Conservation (phyloP, 768 basidiomycete species). For the Rhizopogon sp. region DNA sequence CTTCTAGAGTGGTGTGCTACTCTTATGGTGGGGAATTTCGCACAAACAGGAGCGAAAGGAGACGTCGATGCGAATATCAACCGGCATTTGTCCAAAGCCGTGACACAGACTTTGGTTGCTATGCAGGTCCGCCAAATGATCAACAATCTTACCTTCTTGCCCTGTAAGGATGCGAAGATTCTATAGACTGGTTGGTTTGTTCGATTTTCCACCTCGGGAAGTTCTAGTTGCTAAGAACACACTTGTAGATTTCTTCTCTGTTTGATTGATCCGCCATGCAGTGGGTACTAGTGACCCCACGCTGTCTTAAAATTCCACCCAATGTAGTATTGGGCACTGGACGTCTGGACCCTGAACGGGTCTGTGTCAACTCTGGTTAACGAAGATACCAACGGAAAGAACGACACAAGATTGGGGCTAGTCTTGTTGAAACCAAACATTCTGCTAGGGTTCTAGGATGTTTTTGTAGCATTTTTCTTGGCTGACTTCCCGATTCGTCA, state of each 20-base stretch:
- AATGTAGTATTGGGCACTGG: constrained; percentile 46
- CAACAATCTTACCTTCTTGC: constrained; percentile 16
- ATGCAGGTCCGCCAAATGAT: constrained; percentile 48
- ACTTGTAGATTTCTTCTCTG: constrained; percentile 56
- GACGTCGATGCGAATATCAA: constrained; percentile 47
- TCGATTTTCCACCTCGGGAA: not conserved
- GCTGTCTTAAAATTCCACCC: constrained; percentile 50
- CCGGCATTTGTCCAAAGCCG: constrained; percentile 55
- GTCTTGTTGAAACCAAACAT: too few relatives aligned
- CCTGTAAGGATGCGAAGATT: constrained; percentile 14
- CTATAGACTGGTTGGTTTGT: constrained; percentile 23
- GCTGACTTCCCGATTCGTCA: too few relatives aligned
- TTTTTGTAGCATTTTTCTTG: too few relatives aligned
- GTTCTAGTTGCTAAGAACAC: constrained; percentile 38
- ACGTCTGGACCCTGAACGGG: too few relatives aligned
- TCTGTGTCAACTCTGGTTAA: too few relatives aligned
- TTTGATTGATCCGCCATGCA: constrained; percentile 34
- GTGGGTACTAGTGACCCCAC: constrained; percentile 35
- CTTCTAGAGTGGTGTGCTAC: constrained; percentile 68
- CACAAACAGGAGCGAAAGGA: constrained; percentile 26
- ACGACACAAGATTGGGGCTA: too few relatives aligned
- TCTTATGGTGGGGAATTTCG: constrained; percentile 39
- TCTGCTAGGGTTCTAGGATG: too few relatives aligned
- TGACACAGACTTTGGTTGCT: constrained; percentile 68
- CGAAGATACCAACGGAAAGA: too few relatives aligned